A percentile compares a stretch with the other conserved stretches of the same genome.
Conservation (phyloP, 2,329 filamentous ascomycete genomes). For the Huntiella savannae region DNA sequence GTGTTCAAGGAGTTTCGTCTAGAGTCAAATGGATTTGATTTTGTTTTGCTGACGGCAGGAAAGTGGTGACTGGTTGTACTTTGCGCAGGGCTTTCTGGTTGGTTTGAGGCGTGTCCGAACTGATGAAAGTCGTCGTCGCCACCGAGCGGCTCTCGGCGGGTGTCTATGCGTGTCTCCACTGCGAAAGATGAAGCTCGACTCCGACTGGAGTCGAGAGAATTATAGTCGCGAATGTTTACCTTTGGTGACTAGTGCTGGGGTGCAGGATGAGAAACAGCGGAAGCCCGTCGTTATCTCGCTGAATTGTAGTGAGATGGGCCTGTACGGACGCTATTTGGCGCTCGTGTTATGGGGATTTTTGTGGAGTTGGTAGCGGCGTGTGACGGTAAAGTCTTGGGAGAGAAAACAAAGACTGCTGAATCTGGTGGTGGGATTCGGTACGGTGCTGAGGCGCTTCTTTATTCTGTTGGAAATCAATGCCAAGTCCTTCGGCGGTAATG, state of each 20-base stretch:
- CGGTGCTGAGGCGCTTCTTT: too few relatives aligned
- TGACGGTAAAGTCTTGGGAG: too few relatives aligned
- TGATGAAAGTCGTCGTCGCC: conserved; percentile 11
- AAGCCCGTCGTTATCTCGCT: conserved; percentile 2
- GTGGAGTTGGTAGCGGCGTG: too few relatives aligned
- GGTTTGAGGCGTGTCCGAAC: conserved; percentile 10
- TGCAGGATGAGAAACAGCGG: neutral
- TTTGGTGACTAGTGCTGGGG: neutral
- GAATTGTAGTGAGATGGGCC: conserved; percentile 1
- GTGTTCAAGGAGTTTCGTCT: conserved; percentile 6
- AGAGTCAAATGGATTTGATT: conserved; percentile 6
- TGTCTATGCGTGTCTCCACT: conserved; percentile 11
- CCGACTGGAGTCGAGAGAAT: conserved; percentile 9
- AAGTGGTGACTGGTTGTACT: conserved; percentile 9
- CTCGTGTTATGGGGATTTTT: too few relatives aligned
- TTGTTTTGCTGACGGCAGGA: conserved; percentile 2
- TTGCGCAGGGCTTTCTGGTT: conserved; percentile 11
- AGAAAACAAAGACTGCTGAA: too few relatives aligned
- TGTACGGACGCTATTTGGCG: neutral
- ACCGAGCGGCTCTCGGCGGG: conserved; percentile 12
- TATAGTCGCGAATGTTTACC: conserved; percentile 5
- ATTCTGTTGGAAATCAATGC: too few relatives aligned
- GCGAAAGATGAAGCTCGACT: conserved; percentile 11
- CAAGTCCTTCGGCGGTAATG: too few relatives aligned
- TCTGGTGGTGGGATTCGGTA: too few relatives aligned